Evolutionary conservation across 2,329 filamentous ascomycete species (phyloP), one percentile per base, ranked within the genome.

Genomic region (Ascochyta clinopodiicola): DNA sequence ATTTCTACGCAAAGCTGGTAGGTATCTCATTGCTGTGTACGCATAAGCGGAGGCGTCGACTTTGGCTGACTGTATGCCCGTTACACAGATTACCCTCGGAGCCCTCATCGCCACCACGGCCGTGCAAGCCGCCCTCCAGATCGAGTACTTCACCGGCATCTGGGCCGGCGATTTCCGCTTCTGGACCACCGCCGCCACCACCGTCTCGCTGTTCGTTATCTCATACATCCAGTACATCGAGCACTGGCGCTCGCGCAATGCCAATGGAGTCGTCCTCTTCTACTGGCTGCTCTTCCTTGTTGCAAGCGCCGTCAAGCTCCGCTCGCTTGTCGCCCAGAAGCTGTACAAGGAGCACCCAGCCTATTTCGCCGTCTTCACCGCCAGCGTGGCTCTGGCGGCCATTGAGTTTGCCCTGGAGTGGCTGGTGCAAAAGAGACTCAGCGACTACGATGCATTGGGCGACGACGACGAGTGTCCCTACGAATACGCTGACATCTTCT

Each of bases 401-500:
- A 63, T 86, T 8, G 90, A 92, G 61, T 95, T 96, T 61, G 76
- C 86, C 12, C 78, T 96, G 32, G 93, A 97, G 78, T 96, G 93
- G 85, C 80, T 96, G 17, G 88, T 93, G 72, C 91, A 91, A n/a
- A 94, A 93, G 76, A 86, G 85, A 62, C 78, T 87, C 56, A 90
- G 86, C 64, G 85, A 81, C 40, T 90, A 90, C 70, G 84, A 89
- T 72, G 86, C 86, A 6, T 74, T 90, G 44, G 87, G 86, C 6
- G 85, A 88, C 56, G 86, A 86, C 36, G 84, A 89, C 63, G 88
- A 90, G 75, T 90, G 87, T 51, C 90, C 90, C 0, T 87, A 91
- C 59, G 93, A 98, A 77, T 96, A 96, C 74, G 93, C 95, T 12
- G 92, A 94, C 57, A 82, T 98, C 47, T 99, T 99, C 78, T 96